Evolutionary conservation across 352 stramenopile species (phyloP).

Genomic region (Phytophthora megakarya): DNA sequence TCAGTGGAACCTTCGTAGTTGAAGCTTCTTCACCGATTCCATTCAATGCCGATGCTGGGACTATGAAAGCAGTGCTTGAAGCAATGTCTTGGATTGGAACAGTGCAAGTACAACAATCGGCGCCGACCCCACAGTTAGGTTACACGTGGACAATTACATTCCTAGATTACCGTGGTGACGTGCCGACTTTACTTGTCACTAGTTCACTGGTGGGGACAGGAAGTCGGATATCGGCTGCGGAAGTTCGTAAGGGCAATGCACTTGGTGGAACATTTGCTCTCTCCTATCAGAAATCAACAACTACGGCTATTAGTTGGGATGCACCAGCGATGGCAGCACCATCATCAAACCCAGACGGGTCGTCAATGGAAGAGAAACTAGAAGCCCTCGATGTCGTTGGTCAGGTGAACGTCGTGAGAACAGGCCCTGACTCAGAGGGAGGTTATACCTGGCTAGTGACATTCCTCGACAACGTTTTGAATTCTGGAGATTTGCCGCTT

Average conservation of each 20-base stretch:
- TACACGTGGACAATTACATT: constrained; percentile 84
- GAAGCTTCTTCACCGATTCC: constrained; percentile 62
- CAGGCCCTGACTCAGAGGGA: constrained; percentile 59
- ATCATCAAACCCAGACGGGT: constrained; percentile 46
- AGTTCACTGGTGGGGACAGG: constrained; percentile 71
- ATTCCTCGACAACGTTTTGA: constrained; percentile 73
- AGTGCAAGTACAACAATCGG: constrained; percentile 61
- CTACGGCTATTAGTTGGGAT: constrained; percentile 59
- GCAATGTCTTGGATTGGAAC: constrained; percentile 64
- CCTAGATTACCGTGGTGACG: constrained; percentile 72
- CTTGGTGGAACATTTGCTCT: constrained; percentile 71
- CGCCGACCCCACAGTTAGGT: constrained; percentile 56
- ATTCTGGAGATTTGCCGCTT: constrained; percentile 62
- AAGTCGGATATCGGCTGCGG: constrained; percentile 54
- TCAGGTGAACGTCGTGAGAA: constrained; percentile 47
- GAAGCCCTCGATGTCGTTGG: constrained; percentile 64
- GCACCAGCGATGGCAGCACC: constrained; percentile 46
- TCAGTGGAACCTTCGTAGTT: constrained; percentile 72
- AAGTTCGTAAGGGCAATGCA: constrained; percentile 72
- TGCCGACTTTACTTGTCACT: constrained; percentile 58
- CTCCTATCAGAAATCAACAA: constrained; percentile 43
- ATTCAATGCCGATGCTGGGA: constrained; percentile 55
- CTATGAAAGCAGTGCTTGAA: constrained; percentile 58
- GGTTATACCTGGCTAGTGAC: constrained; percentile 71
- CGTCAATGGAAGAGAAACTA: constrained; percentile 77